These are phyloP conservation scores for Canavalia gladiata DNA, from an alignment of 306 rosid genomes.

Conservation along the genomic window DNA sequence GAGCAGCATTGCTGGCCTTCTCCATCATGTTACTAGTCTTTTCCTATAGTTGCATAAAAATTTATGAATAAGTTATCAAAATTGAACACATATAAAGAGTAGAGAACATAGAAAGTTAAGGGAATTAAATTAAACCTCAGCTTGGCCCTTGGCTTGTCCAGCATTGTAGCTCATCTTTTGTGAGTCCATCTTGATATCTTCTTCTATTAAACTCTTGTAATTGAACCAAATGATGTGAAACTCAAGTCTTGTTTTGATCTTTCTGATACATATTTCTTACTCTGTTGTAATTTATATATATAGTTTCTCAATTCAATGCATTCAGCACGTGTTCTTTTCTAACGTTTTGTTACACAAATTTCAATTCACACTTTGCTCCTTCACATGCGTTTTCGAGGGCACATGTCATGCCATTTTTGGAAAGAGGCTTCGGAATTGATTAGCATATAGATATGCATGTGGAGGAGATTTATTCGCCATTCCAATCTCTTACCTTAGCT, in stretches of 20 bases:
- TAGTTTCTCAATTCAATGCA: conserved; percentile 20
- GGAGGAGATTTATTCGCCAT: conserved; percentile 22
- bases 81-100: neutral
- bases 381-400: neutral
- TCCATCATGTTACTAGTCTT: conserved; percentile 64
- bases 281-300: conserved; percentile 32
- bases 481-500: neutral
- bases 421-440: neutral
- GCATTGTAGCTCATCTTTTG: conserved; percentile 55
- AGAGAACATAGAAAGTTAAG: too few species aligned
- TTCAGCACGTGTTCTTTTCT: conserved; percentile 13
- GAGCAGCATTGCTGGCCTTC: conserved; percentile 56
- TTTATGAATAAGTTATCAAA: neutral
- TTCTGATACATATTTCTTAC: neutral
- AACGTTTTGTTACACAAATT: neutral
- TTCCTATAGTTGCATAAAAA: conserved; percentile 55
- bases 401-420: conserved; percentile 22
- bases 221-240: conserved; percentile 21
- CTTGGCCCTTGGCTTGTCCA: conserved; percentile 71
- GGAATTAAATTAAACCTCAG: conserved; percentile 50
- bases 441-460: neutral
- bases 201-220: conserved; percentile 10
- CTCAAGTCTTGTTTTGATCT: conserved; percentile 15
- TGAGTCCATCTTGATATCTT: conserved; percentile 44
- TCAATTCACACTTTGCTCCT: conserved; percentile 26